Base-by-base conservation (phyloP, 352 stramenopile genomes). In the Phytophthora citrophthora region DNA sequence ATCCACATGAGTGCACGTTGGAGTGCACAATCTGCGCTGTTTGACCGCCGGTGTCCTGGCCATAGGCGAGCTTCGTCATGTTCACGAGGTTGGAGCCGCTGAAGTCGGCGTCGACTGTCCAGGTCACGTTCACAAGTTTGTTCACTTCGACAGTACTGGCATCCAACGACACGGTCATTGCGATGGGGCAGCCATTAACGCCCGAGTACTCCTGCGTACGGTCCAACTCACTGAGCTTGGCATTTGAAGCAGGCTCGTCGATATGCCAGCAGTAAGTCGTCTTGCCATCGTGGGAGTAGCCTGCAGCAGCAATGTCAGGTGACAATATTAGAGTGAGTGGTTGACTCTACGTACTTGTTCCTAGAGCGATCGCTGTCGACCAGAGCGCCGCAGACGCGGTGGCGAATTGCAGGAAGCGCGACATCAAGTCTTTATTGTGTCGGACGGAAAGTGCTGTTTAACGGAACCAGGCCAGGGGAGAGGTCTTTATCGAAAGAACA, bases 11-110 rank as follows among this genome's bases (percentile, higher is more conserved):
- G 66, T 88, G 79, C 36, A 88, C 59, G 45, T 88, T 88, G 15
- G 79, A 88, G 72, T 88, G 79, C 54, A 88, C 76, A 51, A 88
- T 88, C 55, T 88, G 79, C 29, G 76, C 74, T n/a, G 60, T 61
- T 20, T 52, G 50, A 7, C 79, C 76, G n/a, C 31, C 68, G 10
- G 53, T 20, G 51, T 86, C 72, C 11, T 60, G 38, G 0, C 68
- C 76, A 57, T 84, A 86, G 11, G 68, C 61, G 12, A 88, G 44
- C 8, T 70, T 56, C 10, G 76, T 84, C 76, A 83, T 82, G 41
- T 88, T 86, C 16, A 88, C 68, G 20, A 64, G 32, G 55, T 81
- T 84, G 18, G 41, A 9, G 26, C 57, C 61, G 53, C 40, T 55
- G 23, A 88, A 88, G 51, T 88, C 62, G 15, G 76, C 79, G n/a